phyloP scores from a whole-genome alignment of 2,329 filamentous ascomycete genomes.

The Boeremia lycopersici region DNA sequence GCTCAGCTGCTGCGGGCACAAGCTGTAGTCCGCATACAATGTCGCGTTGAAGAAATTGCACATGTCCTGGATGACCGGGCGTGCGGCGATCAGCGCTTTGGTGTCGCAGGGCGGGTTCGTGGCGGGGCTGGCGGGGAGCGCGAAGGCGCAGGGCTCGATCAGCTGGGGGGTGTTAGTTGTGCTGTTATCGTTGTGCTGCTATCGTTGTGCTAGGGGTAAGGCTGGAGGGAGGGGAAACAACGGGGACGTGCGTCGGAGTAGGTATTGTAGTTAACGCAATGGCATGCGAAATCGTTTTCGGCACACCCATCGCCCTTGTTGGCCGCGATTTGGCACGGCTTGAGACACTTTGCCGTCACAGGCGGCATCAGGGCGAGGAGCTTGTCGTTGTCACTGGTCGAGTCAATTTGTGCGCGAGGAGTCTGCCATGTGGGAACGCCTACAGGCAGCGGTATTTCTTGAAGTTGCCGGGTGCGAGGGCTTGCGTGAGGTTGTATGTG shows the following conservation, averaged over 20 bases:
- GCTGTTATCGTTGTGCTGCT: no score
- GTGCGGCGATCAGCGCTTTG: conserved; percentile 20
- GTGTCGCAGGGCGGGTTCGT: not conserved
- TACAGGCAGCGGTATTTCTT: conserved; percentile 37
- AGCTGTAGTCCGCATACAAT: conserved; percentile 23
- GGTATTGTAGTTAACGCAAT: conserved; percentile 27
- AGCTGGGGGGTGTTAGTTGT: not conserved
- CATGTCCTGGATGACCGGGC: conserved; percentile 28
- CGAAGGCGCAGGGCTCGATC: conserved; percentile 15
- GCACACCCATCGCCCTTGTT: conserved; percentile 30
- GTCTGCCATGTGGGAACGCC: not conserved
- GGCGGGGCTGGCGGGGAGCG: not conserved
- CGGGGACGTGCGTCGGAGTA: conserved; percentile 25
- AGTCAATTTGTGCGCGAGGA: not conserved
- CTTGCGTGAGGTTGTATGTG: conserved; percentile 32
- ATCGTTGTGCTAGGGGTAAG: no score
- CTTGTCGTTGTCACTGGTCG: conserved; percentile 19
- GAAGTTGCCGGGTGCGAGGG: conserved; percentile 21
- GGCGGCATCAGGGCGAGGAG: conserved; percentile 13
- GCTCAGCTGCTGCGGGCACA: conserved; percentile 23
- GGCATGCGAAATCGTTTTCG: conserved; percentile 30
- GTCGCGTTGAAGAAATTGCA: conserved; percentile 37
- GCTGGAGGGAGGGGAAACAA: not conserved
- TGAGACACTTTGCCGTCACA: conserved; percentile 21
- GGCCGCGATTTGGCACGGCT: conserved; percentile 25